phyloP scores from a whole-genome alignment of 805 yeast genomes.

The Saccharomyces kudriavzevii region DNA sequence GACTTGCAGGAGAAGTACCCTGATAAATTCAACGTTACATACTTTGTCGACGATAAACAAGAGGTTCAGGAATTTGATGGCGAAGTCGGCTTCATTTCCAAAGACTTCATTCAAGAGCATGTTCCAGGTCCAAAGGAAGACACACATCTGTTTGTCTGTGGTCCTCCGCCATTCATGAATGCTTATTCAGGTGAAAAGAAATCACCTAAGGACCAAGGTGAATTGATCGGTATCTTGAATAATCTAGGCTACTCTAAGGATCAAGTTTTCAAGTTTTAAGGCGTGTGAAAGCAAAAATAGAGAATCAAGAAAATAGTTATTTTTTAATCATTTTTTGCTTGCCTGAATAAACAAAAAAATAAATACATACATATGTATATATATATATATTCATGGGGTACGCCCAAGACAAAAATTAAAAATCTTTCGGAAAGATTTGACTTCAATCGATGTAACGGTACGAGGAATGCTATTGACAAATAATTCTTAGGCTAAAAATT shows the following conservation, averaged over 20 bases:
- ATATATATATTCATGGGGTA: too few relatives aligned
- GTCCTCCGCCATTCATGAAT: slow-evolving; percentile 87
- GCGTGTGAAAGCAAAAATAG: background rate
- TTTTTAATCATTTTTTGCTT: background rate
- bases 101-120: slow-evolving; percentile 56
- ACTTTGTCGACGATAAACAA: slow-evolving; percentile 63
- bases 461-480: background rate
- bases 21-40: slow-evolving; percentile 67
- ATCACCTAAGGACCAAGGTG: slow-evolving; percentile 91
- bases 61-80: slow-evolving; percentile 38
- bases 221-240: slow-evolving; percentile 74
- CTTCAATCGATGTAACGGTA: background rate
- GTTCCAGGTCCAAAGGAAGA: slow-evolving; percentile 62
- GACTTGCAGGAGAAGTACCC: slow-evolving; percentile 45
- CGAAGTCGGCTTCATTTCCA: slow-evolving; percentile 65
- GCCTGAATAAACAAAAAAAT: background rate
- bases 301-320: background rate
- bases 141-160: slow-evolving; percentile 80
- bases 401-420: background rate
- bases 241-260: slow-evolving; percentile 85
- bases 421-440: background rate
- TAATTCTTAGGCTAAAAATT: slow-evolving; percentile 2
- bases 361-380: slow-evolving; percentile 4
- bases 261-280: slow-evolving; percentile 82
- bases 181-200: slow-evolving; percentile 80